Base-by-base conservation (phyloP, 2,329 filamentous ascomycete genomes). In the Atkinsonella texensis region DNA sequence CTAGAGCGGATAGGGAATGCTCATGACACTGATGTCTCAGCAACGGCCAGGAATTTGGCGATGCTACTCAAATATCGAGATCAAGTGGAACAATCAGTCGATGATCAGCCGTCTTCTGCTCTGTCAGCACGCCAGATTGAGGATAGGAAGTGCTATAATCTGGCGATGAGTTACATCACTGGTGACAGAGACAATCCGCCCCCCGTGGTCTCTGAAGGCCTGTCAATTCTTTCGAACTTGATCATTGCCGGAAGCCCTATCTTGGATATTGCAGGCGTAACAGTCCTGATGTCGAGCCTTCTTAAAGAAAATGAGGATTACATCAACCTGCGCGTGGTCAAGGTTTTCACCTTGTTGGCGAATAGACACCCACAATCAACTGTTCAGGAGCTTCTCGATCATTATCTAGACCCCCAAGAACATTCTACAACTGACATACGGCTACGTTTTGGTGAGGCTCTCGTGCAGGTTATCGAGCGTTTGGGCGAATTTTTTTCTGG, bases 291-390 rank as follows among this genome's bases (percentile, higher is more conserved):
- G 50, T 80, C 81, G 1, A 79, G 76, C 10, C 71, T 87, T 0
- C 69, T 88, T 1, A 74, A 76, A 54, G 83, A 86, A 47, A 70
- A 74, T 6, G 85, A 89, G 52, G 83, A 86, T 52, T 89, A 84
- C 60, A 81, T 88, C 54, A 84, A 85, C 58, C 70, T 84, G 2
- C 75, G 80, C n/a, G 77, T 81, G 15, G 79, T 89, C 54, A 80
- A 80, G 55, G 73, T 83, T 1, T 79, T 87, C 53, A 76, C 77
- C 0, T 75, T 80, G 23, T 65, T 89, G 11, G 77, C 83, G 0
- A 68, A 74, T 55, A 74, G 71, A 52, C 83, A 87, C 48, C 81
- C 84, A 0, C 77, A 74, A 42, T 76, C 83, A 0, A 81, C 82
- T 0, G 69, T 77, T 3, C 73, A 71, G 20, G 83, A 87, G 57